Percentiles rank a stretch among this genome's conserved stretches.
Evolutionary conservation across 23 red algal genomes (phyloP).

Genomic region (Gracilaria caudata): DNA sequence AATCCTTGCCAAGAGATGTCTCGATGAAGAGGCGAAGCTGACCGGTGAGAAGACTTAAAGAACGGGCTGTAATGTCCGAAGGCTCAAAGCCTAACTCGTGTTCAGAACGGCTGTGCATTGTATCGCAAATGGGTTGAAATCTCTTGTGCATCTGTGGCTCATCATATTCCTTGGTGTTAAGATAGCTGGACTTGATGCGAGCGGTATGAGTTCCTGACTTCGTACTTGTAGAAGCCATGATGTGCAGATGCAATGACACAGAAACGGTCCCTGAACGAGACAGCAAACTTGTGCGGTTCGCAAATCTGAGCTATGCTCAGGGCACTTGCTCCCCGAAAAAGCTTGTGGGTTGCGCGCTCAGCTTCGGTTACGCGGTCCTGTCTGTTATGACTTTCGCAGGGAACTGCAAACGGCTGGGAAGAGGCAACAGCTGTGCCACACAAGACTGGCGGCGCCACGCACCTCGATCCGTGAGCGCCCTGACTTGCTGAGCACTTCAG

Average conservation of each 20-base stretch:
- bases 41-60: constrained; percentile 67
- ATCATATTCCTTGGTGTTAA: constrained; percentile 38
- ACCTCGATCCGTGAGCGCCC: neutral
- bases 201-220: constrained; percentile 42
- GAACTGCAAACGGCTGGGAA: neutral
- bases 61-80: constrained; percentile 78
- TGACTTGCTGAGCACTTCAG: neutral
- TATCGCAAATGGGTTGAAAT: constrained; percentile 41
- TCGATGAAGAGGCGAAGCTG: constrained; percentile 81
- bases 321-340: no score
- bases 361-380: no score
- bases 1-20: constrained; percentile 61
- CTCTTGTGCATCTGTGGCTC: constrained; percentile 36
- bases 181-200: constrained; percentile 34
- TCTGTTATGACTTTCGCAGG: neutral
- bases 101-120: constrained; percentile 49
- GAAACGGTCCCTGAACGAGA: neutral
- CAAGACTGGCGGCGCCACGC: constrained; percentile 5
- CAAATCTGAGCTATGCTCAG: no score
- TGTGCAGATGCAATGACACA: neutral
- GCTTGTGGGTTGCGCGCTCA: no score
- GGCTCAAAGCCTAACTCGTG: constrained; percentile 72
- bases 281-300: no score
- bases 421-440: neutral
- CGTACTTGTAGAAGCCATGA: constrained; percentile 1